phyloP scores from a whole-genome alignment of 495 filamentous ascomycete genomes.

The Aspergillus carlsbadensis region DNA sequence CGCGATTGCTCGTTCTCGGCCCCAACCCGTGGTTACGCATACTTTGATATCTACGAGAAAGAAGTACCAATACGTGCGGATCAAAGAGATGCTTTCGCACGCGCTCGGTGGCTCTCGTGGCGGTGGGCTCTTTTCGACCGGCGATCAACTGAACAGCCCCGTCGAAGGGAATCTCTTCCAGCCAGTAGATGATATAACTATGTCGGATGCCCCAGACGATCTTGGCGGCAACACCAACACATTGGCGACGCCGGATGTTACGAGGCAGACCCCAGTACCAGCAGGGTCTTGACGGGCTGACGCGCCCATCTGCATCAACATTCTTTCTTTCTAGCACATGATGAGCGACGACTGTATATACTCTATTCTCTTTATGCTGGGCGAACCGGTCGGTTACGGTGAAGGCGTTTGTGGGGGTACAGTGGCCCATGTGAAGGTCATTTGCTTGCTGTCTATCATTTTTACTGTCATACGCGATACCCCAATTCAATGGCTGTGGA shows the following conservation, averaged over 20 bases:
- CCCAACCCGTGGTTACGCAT: constrained; percentile 68
- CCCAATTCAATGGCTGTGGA: constrained; percentile 1
- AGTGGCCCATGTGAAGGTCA: not conserved
- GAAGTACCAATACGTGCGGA: constrained; percentile 78
- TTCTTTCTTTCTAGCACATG: constrained; percentile 8
- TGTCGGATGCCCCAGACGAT: constrained; percentile 20
- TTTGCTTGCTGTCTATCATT: constrained; percentile 2
- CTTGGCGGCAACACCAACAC: not conserved
- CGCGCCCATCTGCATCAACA: not conserved
- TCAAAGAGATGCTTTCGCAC: constrained; percentile 83
- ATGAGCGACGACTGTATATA: constrained; percentile 10
- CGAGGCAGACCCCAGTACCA: constrained; percentile 24
- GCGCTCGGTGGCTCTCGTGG: constrained; percentile 58
- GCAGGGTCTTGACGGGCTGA: constrained; percentile 14
- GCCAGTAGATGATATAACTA: constrained; percentile 28
- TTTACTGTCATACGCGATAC: constrained; percentile 9
- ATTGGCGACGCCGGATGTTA: constrained; percentile 13
- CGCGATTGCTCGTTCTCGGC: constrained; percentile 71
- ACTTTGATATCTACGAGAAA: constrained; percentile 64
- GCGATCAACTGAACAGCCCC: constrained; percentile 29
- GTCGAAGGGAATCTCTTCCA: constrained; percentile 34
- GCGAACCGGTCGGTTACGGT: constrained; percentile 7
- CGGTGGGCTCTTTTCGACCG: constrained; percentile 45
- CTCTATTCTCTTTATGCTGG: not conserved
- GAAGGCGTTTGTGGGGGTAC: constrained; percentile 8